These are phyloP conservation scores for Magnolia changhungtana DNA, from an alignment of 164 flowering plant species.

Conservation along the genomic window DNA sequence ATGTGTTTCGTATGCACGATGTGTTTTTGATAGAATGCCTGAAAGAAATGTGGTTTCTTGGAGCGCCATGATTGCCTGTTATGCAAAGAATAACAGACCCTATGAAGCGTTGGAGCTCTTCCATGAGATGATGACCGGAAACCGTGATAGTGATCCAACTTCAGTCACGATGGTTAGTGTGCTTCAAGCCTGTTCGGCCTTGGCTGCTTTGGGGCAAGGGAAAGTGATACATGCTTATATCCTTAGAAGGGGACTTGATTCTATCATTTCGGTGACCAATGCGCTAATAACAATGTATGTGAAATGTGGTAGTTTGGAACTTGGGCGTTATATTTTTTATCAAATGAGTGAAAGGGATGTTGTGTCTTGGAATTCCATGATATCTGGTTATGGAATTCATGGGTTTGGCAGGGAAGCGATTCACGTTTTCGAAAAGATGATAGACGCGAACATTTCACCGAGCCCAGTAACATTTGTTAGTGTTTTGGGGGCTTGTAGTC, in stretches of 20 bases:
- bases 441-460: conserved; percentile 6
- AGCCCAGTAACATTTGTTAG: conserved; percentile 17
- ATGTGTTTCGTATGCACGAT: conserved; percentile 43
- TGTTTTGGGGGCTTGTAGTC: conserved; percentile 22
- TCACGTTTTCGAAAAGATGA: conserved; percentile 15
- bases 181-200: conserved; percentile 78
- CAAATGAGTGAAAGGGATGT: conserved; percentile 8
- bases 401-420: conserved; percentile 17
- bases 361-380: conserved; percentile 25
- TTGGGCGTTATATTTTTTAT: conserved; percentile 44
- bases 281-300: conserved; percentile 71
- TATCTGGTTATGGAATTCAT: conserved; percentile 20
- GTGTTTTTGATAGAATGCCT: conserved; percentile 57
- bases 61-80: conserved; percentile 92
- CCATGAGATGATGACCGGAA: conserved; percentile 49
- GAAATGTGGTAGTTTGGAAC: conserved; percentile 61
- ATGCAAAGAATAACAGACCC: conserved; percentile 59
- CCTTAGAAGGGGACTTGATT: conserved; percentile 66
- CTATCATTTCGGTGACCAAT: conserved; percentile 54
- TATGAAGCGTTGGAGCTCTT: conserved; percentile 70
- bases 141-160: conserved; percentile 41
- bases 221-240: conserved; percentile 63
- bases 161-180: conserved; percentile 89
- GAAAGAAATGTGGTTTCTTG: conserved; percentile 77
- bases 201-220: conserved; percentile 75